Evolutionary conservation across 768 basidiomycete genomes (phyloP), one percentile per base, ranked within the genome.

Genomic region (Boletus rufocinnamomeus): DNA sequence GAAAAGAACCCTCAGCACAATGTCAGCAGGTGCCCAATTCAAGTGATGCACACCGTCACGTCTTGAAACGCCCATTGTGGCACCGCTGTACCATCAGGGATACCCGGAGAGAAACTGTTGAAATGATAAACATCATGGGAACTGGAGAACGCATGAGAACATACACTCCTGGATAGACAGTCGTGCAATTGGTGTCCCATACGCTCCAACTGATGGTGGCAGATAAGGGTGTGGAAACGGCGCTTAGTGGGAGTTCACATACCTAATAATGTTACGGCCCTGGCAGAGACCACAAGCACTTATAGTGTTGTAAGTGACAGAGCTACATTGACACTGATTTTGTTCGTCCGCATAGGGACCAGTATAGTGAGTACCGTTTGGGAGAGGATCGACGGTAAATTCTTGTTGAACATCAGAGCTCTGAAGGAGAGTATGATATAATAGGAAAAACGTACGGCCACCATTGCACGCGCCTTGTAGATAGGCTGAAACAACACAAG

Each of bases 61-160:
- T 84, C 79, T 35, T 82, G 71, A 59, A 81, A 88, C 14, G 86
- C 86, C 86, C 86, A 88, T 13, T 78, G 79, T 10, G 85, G 86
- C 21, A 88, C 76, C 13, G 75, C 71, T 2, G 81, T 75, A 10
- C 78, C 79, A 0, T 64, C 58, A 3, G 86, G 86, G 49, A 87
- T 69, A n/a, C 70, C 64, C 16, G 72, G 52, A 0, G 83, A 80
- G 59, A 74, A 86, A n/a, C 83, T 83, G 43, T 54, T 23, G 56
- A 8, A 45, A 30, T 30, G 11, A 19, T 63, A 14, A 61, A 28
- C 19, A 21, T 21, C 2, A 25, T 13, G n/a, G 25, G 14, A 38
- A 50, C 25, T 30, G 9, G 2, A 40, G 6, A 25, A 14, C 7
- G 55, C 5, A 51, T 25, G 23, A 17, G 1, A 54, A 66, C 69